Evolutionary conservation across 2,329 filamentous ascomycete genomes (phyloP), one percentile per base, ranked within the genome.

Genomic region (Phyllosticta citrichinensis): DNA sequence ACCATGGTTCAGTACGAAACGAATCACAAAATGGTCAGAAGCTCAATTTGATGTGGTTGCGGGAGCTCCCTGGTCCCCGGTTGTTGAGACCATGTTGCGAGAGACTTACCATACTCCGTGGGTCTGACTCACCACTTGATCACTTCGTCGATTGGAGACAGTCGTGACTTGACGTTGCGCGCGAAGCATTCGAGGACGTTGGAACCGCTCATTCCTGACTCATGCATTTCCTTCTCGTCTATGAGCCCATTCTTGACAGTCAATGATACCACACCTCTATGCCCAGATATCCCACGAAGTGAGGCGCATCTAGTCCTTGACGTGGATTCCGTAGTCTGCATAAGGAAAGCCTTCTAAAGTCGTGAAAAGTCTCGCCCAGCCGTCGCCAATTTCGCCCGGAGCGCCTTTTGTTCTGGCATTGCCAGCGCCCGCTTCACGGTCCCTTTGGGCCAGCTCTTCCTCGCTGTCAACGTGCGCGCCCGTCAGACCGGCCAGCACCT

Each of bases 401-500:
- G 71, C 71, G 0, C 82, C 82, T 2, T 70, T 66, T 58, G 73
- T 74, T 62, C 72, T 73, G 62, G 74, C 70, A n/a, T 74, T 65
- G 52, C 74, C 67, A 60, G 63, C 66, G 25, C 71, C 69, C 57
- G 71, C 71, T 62, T 75, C 72, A 55, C 63, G 51, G 64, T 63
- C 63, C 25, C 71, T 74, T 62, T 74, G 76, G 64, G 70, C 59
- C 24, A 55, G 47, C 19, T 70, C 67, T 52, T 72, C 74, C 58
- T 80, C 80, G 53, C 75, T 74, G 60, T 82, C 81, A 64, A 82
- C 82, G 64, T 84, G 87, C 75, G 88, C 85, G 1, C 88, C 89
- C 24, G 87, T 91, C 66, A 85, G 76, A 0, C 92, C 94, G 0
- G 94, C 93, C 22, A 99, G 77, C 2, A 99, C 90, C 71, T 91